Evolutionary conservation across 805 yeast species (phyloP), one percentile per base, ranked within the genome.

Genomic region (Torulaspora quercuum): DNA sequence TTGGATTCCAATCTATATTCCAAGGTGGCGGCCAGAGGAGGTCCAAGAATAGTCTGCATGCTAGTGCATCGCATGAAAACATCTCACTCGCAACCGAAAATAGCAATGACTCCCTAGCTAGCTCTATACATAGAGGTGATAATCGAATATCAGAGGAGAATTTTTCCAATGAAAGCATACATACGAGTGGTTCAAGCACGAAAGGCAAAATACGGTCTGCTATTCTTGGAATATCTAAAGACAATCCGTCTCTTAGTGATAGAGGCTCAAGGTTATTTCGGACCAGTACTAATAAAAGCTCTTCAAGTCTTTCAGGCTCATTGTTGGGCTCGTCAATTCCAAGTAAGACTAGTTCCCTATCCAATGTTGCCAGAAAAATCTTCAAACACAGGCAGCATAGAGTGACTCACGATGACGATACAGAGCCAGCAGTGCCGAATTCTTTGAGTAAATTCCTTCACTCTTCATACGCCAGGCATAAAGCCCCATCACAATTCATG

Each of bases 361-460:
- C 49, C 7, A 48, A 37, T 29, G 50, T 49, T 3, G 55, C 57
- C 2, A 44, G 50, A 30, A 58, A 56, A 35, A 32, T 58, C 6
- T 58, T 58, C 32, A 50, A 46, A 29, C 43, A 46, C 22, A 56
- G 50, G 14, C 45, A 33, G 20, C 49, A 42, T 22, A 42, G 53
- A 25, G 43, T 43, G 22, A 37, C 39, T 6, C 37, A 38, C 15
- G 48, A 51, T 16, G 57, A 50, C 20, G 44, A 29, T 7, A 29
- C 31, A 12, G 62, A 57, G 20, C 49, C 51, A 7, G 51, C 45
- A 5, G 27, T 52, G 5, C 59, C 61, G 6, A 53, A 40, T 21
- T 48, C 62, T 2, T 36, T 58, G 29, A 52, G 57, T 35, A 57
- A 53, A 39, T 57, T 59, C 46, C 41, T 59, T 20, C 63, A 59